Evolutionary conservation across 2,329 filamentous ascomycete genomes (phyloP).

Genomic region (Phyllosticta citribraziliensis): DNA sequence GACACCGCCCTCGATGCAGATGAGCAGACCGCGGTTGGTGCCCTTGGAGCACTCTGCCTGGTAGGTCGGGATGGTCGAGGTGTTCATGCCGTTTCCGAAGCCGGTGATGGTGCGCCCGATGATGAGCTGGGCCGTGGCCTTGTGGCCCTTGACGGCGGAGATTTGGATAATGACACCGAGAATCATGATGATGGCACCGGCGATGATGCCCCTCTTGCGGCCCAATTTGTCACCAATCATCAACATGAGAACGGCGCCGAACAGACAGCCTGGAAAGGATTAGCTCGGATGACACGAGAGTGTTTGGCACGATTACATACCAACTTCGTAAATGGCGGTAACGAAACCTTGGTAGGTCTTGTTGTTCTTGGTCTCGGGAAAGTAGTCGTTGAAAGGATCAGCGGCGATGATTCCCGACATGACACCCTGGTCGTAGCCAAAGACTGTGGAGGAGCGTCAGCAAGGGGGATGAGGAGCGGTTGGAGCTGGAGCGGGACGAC

Average conservation of each 20-base stretch:
- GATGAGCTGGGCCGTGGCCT: constrained; percentile 41
- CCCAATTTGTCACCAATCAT: constrained; percentile 32
- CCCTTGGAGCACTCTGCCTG: constrained; percentile 45
- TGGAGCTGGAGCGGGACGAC: background rate
- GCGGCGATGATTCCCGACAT: constrained; percentile 29
- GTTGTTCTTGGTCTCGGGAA: constrained; percentile 31
- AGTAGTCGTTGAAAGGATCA: constrained; percentile 25
- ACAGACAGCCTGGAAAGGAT: constrained; percentile 20
- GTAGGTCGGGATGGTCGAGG: constrained; percentile 44
- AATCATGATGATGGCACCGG: constrained; percentile 34
- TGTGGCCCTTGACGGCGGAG: constrained; percentile 22
- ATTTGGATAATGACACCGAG: constrained; percentile 34
- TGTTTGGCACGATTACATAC: constrained; percentile 15
- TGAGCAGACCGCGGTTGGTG: constrained; percentile 50
- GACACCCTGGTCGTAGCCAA: constrained; percentile 44
- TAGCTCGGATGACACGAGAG: constrained; percentile 15
- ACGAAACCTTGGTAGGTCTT: constrained; percentile 42
- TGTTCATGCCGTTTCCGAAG: constrained; percentile 48
- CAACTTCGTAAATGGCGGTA: constrained; percentile 44
- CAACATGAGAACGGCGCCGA: constrained; percentile 31
- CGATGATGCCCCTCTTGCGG: constrained; percentile 33
- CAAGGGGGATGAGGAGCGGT: background rate
- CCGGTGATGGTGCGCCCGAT: constrained; percentile 44
- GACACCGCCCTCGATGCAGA: constrained; percentile 48
- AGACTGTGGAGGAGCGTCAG: constrained; percentile 23